phyloP scores from a whole-genome alignment of 2,329 filamentous ascomycete genomes.

The Xylaria sp. region DNA sequence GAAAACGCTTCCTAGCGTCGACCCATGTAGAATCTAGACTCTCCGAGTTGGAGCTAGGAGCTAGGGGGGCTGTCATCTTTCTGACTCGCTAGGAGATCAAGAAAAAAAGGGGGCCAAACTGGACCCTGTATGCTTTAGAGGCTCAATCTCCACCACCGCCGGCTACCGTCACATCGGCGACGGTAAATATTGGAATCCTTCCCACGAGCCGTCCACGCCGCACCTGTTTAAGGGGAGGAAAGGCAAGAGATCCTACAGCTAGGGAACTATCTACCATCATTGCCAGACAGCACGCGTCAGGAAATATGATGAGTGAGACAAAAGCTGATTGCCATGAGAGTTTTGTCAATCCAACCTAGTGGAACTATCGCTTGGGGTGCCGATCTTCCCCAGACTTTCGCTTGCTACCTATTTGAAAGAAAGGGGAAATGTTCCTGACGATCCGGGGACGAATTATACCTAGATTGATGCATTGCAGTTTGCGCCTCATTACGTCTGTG shows the following conservation, averaged over 20 bases:
- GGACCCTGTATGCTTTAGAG: slow-evolving; percentile 18
- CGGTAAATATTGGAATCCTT: slow-evolving; percentile 27
- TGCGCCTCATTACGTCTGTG: slow-evolving; percentile 18
- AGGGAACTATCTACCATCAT: neutral
- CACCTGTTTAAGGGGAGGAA: neutral
- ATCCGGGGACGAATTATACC: slow-evolving; percentile 24
- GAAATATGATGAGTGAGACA: neutral
- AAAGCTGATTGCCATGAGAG: neutral
- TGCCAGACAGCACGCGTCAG: neutral
- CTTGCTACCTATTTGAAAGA: slow-evolving; percentile 20
- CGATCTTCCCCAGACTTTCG: slow-evolving; percentile 33
- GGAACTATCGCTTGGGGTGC: slow-evolving; percentile 9
- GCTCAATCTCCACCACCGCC: slow-evolving; percentile 21
- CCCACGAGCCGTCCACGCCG: slow-evolving; percentile 15
- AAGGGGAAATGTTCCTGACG: slow-evolving; percentile 28
- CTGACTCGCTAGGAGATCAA: neutral
- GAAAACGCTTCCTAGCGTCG: neutral
- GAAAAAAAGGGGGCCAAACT: slow-evolving; percentile 22
- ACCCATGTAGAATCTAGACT: neutral
- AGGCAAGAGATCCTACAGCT: slow-evolving; percentile 2
- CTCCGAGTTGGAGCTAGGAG: neutral
- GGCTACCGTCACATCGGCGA: slow-evolving; percentile 29
- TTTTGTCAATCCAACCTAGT: neutral
- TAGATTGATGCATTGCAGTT: slow-evolving; percentile 18
- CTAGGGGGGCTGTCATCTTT: neutral